These are phyloP conservation scores for Ambrosia trifida DNA, from an alignment of 129 eudicot species.

Conservation along the genomic window DNA sequence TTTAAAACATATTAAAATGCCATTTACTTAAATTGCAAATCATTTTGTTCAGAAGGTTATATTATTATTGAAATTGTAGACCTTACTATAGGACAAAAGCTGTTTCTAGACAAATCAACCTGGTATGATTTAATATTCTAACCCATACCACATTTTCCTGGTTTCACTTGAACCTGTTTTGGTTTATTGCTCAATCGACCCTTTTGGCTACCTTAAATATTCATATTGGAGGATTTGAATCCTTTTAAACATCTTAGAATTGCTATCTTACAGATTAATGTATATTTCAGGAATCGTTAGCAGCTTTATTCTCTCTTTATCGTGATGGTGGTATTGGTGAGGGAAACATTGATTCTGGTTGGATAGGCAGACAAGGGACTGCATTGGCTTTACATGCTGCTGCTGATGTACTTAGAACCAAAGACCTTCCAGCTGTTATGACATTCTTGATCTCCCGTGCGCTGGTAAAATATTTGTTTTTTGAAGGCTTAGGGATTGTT, in stretches of 20 bases:
- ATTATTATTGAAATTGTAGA: not conserved
- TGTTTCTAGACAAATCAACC: not conserved
- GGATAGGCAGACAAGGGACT: constrained; percentile 97
- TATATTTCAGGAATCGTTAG: constrained; percentile 72
- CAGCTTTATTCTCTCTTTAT: constrained; percentile 87
- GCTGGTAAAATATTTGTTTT: constrained; percentile 49
- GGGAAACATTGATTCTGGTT: constrained; percentile 70
- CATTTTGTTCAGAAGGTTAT: not conserved
- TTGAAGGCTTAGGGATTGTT: not conserved
- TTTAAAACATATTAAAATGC: not conserved
- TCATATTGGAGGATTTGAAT: not conserved
- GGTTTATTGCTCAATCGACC: not conserved
- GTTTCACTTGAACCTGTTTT: no score
- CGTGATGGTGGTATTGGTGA: constrained; percentile 73
- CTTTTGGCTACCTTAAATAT: not conserved
- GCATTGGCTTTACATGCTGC: constrained; percentile 83
- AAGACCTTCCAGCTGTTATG: constrained; percentile 99
- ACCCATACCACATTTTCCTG: no score
- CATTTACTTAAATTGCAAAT: not conserved
- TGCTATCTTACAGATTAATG: constrained; percentile 23
- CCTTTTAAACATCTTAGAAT: not conserved
- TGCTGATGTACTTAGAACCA: constrained; percentile 93
- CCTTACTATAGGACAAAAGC: not conserved
- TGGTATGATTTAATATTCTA: no score
- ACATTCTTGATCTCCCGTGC: constrained; percentile 97